Conservation (phyloP, 2,329 filamentous ascomycete species). For the Penicillium sp. region DNA sequence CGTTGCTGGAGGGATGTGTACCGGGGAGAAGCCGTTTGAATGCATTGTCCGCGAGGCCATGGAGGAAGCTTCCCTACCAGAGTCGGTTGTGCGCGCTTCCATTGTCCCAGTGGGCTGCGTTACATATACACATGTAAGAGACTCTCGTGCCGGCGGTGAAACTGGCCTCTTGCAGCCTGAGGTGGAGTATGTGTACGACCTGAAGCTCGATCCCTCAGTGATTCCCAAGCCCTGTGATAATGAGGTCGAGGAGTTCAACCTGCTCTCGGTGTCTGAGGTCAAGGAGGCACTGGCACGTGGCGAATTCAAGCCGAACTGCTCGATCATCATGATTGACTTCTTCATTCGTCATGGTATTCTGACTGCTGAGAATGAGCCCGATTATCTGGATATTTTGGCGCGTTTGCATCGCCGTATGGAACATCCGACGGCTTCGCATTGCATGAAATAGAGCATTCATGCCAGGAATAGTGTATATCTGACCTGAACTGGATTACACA, state of each 20-base stretch:
- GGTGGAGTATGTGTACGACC: conserved; percentile 37
- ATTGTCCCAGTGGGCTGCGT: conserved; percentile 68
- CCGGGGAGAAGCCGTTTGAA: conserved; percentile 77
- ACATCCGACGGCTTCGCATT: conserved; percentile 20
- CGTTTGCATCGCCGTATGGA: conserved; percentile 33
- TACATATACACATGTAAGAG: conserved; percentile 82
- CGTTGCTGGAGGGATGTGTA: conserved; percentile 82
- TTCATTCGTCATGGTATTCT: conserved; percentile 37
- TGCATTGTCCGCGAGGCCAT: conserved; percentile 81
- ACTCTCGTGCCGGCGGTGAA: conserved; percentile 53
- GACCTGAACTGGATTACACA: background rate
- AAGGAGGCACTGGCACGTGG: conserved; percentile 26
- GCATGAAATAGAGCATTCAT: conserved; percentile 13
- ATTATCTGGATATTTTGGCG: conserved; percentile 33
- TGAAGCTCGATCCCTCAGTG: conserved; percentile 28
- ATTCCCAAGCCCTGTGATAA: conserved; percentile 29
- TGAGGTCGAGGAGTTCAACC: conserved; percentile 34
- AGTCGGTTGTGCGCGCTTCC: conserved; percentile 64
- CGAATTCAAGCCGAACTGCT: conserved; percentile 36
- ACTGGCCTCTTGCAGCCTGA: conserved; percentile 31
- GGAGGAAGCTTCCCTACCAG: conserved; percentile 84
- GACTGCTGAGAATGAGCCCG: conserved; percentile 30
- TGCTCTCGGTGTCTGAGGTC: conserved; percentile 32
- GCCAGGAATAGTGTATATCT: background rate
- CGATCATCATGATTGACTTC: conserved; percentile 37